A percentile compares a stretch with the other conserved stretches of the same genome.
Evolutionary conservation across 257 asterid genomes (phyloP).

Genomic region (Plantago major): DNA sequence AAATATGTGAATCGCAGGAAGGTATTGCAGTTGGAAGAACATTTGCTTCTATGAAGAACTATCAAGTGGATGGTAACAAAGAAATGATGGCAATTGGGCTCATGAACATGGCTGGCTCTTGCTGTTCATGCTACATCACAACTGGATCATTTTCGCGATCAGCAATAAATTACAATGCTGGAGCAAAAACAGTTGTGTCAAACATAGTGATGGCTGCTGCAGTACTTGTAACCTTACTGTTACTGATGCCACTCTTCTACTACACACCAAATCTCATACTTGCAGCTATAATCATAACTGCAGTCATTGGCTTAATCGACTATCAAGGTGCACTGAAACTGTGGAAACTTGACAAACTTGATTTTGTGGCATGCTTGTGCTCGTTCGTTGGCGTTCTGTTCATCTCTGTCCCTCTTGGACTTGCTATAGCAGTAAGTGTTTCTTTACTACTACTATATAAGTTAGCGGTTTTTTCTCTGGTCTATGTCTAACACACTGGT

Average conservation of each 20-base stretch:
- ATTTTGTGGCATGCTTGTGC: constrained; percentile 74
- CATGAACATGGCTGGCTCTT: constrained; percentile 98
- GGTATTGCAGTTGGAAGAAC: constrained; percentile 98
- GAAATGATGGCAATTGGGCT: constrained; percentile 99
- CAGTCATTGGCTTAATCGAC: constrained; percentile 84
- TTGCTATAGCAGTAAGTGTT: constrained; percentile 77
- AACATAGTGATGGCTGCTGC: constrained; percentile 80
- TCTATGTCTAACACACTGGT: not conserved
- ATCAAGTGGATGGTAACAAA: constrained; percentile 96
- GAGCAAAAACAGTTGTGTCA: constrained; percentile 77
- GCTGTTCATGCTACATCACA: constrained; percentile 89
- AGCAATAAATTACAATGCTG: constrained; percentile 90
- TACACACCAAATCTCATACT: constrained; percentile 83
- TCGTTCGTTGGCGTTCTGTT: constrained; percentile 91
- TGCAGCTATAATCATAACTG: constrained; percentile 87
- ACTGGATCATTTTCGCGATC: constrained; percentile 98
- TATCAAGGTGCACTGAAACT: constrained; percentile 61
- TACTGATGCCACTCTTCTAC: constrained; percentile 86
- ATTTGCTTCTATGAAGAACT: constrained; percentile 73
- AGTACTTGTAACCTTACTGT: constrained; percentile 69
- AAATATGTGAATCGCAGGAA: constrained; percentile 46
- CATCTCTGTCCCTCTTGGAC: constrained; percentile 94
- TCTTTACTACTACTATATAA: not conserved
- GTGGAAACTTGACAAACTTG: constrained; percentile 96
- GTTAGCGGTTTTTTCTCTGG: not conserved